Conservation (phyloP, 768 basidiomycete genomes). For the Rubroboletus satanas region DNA sequence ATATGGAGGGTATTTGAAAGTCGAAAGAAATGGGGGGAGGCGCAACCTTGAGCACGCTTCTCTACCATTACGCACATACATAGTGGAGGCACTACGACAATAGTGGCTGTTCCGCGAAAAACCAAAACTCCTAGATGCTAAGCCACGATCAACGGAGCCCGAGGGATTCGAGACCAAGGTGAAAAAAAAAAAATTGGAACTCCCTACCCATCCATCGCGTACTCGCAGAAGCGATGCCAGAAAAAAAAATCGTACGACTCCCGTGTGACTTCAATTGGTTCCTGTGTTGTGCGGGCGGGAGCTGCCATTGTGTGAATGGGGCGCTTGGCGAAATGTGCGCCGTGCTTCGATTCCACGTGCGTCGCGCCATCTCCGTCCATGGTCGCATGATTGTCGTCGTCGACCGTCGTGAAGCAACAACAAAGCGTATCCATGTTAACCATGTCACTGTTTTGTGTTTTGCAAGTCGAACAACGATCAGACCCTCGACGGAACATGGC, state of each 20-base stretch:
- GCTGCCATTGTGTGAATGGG: background rate
- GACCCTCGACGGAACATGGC: too few species aligned
- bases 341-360: background rate
- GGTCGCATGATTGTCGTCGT: background rate
- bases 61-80: background rate
- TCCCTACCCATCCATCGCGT: background rate
- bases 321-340: background rate
- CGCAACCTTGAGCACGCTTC: background rate
- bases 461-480: background rate
- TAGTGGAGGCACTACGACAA: background rate
- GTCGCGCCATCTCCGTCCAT: background rate
- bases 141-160: too few species aligned
- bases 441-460: background rate
- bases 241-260: background rate
- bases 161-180: background rate
- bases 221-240: background rate
- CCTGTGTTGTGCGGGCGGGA: background rate
- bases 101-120: background rate
- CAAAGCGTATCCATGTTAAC: constrained; percentile 6
- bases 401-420: constrained; percentile 6
- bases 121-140: background rate
- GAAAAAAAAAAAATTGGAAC: background rate
- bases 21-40: background rate
- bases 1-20: background rate
- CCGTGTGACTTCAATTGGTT: background rate